These are phyloP conservation scores for Fusarium abutilonis DNA, from an alignment of 2,329 filamentous ascomycete species.

Conservation along the genomic window DNA sequence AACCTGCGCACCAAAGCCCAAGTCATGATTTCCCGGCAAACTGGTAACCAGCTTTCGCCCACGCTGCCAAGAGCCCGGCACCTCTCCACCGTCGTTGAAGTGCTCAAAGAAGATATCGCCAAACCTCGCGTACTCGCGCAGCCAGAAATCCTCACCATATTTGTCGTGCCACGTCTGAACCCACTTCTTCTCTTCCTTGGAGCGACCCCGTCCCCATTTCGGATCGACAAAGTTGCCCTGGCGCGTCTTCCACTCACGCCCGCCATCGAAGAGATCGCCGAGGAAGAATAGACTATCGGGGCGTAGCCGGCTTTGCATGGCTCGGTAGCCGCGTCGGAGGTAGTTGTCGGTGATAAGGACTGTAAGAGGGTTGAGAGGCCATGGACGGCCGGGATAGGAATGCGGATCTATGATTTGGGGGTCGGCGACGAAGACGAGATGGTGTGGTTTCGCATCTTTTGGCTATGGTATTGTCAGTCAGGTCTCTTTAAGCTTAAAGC, in stretches of 20 bases:
- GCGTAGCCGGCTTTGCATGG: conserved; percentile 77
- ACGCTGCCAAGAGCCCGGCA: conserved; percentile 66
- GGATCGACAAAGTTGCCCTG: conserved; percentile 68
- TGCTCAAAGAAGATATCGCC: conserved; percentile 82
- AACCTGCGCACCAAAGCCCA: conserved; percentile 89
- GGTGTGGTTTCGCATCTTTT: conserved; percentile 79
- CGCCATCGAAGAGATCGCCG: conserved; percentile 94
- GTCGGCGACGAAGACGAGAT: conserved; percentile 85
- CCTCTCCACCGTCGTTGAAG: conserved; percentile 67
- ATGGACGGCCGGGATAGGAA: conserved; percentile 86
- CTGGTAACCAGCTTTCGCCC: conserved; percentile 84
- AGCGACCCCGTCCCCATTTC: conserved; percentile 64
- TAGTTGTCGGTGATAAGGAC: conserved; percentile 84
- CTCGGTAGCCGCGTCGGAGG: conserved; percentile 81
- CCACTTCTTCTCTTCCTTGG: conserved; percentile 61
- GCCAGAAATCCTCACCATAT: conserved; percentile 86
- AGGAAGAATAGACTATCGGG: conserved; percentile 92
- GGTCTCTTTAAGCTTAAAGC: neutral
- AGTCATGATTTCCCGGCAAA: conserved; percentile 92
- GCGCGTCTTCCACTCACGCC: conserved; percentile 88
- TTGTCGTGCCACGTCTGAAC: conserved; percentile 75
- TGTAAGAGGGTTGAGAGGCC: conserved; percentile 65
- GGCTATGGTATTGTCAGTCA: conserved; percentile 66
- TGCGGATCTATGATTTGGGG: conserved; percentile 93
- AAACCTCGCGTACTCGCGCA: conserved; percentile 86